Evolutionary conservation across 2,329 filamentous ascomycete genomes (phyloP).

Genomic region (Penicillium sp.): DNA sequence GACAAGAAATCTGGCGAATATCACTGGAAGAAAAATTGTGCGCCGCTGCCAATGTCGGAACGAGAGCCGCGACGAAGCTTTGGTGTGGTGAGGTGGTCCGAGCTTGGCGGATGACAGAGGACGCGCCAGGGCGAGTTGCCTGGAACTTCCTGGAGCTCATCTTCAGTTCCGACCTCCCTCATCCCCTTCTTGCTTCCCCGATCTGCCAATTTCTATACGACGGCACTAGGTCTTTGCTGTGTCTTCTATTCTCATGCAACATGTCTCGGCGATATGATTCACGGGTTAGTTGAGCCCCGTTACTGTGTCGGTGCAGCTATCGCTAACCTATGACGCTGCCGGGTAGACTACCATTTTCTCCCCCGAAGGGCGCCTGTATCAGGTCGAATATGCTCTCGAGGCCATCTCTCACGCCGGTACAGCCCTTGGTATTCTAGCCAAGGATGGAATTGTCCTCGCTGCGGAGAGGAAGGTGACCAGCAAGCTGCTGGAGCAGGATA

Average conservation of each 20-base stretch:
- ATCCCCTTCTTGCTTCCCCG: slow-evolving; percentile 19
- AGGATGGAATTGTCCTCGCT: slow-evolving; percentile 96
- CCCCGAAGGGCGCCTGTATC: slow-evolving; percentile 94
- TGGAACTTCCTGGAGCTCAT: slow-evolving; percentile 36
- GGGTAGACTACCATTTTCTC: slow-evolving; percentile 97
- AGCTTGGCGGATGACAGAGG: slow-evolving; percentile 39
- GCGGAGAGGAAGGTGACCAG: slow-evolving; percentile 99
- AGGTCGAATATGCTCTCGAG: slow-evolving; percentile 98
- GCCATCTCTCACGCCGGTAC: slow-evolving; percentile 98
- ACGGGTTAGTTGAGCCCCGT: slow-evolving; percentile 61
- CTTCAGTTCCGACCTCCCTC: slow-evolving; percentile 25
- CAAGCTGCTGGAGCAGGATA: slow-evolving; percentile 98
- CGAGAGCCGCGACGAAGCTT: slow-evolving; percentile 22
- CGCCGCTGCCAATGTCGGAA: slow-evolving; percentile 4
- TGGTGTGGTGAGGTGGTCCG: slow-evolving; percentile 36
- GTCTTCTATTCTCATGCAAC: slow-evolving; percentile 34
- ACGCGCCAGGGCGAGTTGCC: slow-evolving; percentile 43
- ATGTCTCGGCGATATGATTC: slow-evolving; percentile 99
- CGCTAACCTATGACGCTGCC: slow-evolving; percentile 38
- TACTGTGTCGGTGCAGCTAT: slow-evolving; percentile 29
- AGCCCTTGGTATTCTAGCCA: slow-evolving; percentile 91
- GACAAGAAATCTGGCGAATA: not conserved
- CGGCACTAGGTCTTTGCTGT: slow-evolving; percentile 10
- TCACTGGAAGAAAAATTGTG: slow-evolving; percentile 1
- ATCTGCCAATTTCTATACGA: slow-evolving; percentile 13